A percentile compares a stretch with the other conserved stretches of the same genome.
phyloP scores from a whole-genome alignment of 768 basidiomycete species.

The Kwoniella newhampshirensis region DNA sequence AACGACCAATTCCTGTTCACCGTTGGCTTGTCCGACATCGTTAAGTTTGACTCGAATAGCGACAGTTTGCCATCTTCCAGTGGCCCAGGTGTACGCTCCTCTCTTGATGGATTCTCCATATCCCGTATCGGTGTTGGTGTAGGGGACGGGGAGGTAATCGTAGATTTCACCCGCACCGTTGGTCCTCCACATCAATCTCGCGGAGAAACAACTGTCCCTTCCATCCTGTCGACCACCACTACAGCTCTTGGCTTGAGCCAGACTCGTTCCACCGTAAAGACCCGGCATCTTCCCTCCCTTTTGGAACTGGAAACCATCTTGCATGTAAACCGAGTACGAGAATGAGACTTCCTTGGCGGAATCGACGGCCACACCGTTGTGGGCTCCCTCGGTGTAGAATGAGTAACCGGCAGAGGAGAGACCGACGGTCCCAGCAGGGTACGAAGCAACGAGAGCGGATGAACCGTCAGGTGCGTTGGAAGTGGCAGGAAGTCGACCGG shows the following conservation, averaged over 20 bases:
- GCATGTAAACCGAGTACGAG: conserved; percentile 68
- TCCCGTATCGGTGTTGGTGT: conserved; percentile 57
- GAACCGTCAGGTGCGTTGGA: conserved; percentile 43
- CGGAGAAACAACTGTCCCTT: conserved; percentile 64
- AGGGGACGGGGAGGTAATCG: conserved; percentile 63
- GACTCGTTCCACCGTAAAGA: conserved; percentile 61
- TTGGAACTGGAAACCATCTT: conserved; percentile 64
- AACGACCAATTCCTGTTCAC: conserved; percentile 69
- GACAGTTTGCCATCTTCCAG: conserved; percentile 69
- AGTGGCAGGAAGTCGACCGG: conserved; percentile 34
- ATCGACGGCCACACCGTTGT: conserved; percentile 59
- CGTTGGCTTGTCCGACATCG: conserved; percentile 67
- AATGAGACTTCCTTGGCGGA: conserved; percentile 68
- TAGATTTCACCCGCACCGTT: conserved; percentile 67
- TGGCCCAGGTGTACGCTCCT: conserved; percentile 65
- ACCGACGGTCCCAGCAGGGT: conserved; percentile 33
- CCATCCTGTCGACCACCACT: conserved; percentile 65
- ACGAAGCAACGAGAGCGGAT: conserved; percentile 33
- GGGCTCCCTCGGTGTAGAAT: conserved; percentile 68
- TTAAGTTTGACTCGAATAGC: conserved; percentile 72
- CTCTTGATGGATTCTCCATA: conserved; percentile 63
- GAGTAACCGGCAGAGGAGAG: conserved; percentile 58
- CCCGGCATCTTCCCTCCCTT: conserved; percentile 73
- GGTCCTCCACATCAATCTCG: conserved; percentile 69
- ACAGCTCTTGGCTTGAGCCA: conserved; percentile 59